Evolutionary conservation across 805 yeast genomes (phyloP), one percentile per base, ranked within the genome.

Genomic region (Yamadazyma olivae): DNA sequence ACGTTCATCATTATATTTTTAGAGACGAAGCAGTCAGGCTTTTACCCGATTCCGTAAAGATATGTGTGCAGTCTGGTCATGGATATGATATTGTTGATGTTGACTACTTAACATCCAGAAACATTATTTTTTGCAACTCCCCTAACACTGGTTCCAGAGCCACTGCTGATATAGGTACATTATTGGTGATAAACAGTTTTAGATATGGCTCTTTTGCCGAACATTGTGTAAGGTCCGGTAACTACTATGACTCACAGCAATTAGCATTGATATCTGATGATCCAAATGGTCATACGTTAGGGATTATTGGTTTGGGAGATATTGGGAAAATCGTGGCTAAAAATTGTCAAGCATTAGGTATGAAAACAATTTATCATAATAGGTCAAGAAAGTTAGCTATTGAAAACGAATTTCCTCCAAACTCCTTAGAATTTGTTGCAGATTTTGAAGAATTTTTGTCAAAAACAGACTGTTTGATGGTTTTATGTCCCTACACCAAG

Each of bases 241-340:
- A 52, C 14, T 62, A 61, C 38, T 54, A 54, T 35, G 57, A 56
- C 10, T 54, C 63, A 3, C 57, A 53, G 31, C 45, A 43, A 14
- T 39, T 61, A 14, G 49, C 65, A 6, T 48, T 55, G 29, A 46
- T 60, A 39, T 62, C 63, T 1, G 67, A 66, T 13, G 66, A 67
- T 41, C 72, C 71, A 7, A 46, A 57, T 28, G 73, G 67, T 0
- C 61, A 61, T 27, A 64, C 71, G 0, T 46, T 72, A 30, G 77
- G 78, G 4, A 61, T 72, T 14, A 47, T 72, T 21, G 77, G 77
- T 0, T 45, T 72, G 4, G 78, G 78, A 13, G 69, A 69, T 38
- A 72, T 72, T 43, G 77, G 77, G 3, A 43, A 56, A 28, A 50
- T 63, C 12, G 67, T 68, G 3, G 75, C 74, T 3, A 54, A 54